Evolutionary conservation across 1,284 basidiomycete species (phyloP).

Genomic region (Volvariella surrecta): DNA sequence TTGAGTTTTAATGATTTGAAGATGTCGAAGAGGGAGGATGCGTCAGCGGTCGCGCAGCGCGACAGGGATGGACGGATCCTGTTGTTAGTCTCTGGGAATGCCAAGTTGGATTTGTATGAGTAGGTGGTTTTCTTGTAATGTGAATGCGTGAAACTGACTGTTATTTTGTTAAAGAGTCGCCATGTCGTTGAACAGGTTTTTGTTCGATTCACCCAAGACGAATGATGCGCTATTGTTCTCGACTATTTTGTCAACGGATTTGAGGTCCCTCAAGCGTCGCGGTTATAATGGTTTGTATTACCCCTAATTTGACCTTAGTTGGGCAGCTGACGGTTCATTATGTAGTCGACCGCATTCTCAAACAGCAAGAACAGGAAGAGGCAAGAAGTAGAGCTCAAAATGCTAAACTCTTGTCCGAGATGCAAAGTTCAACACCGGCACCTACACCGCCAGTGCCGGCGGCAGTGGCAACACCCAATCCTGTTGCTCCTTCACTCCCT

Average conservation of each 20-base stretch:
- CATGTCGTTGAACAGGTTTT: conserved; percentile 64
- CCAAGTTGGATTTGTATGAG: conserved; percentile 90
- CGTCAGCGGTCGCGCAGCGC: conserved; percentile 68
- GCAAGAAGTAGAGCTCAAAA: conserved; percentile 14
- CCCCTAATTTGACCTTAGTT: conserved; percentile 1
- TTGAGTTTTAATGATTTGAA: conserved; percentile 42
- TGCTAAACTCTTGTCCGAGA: conserved; percentile 16
- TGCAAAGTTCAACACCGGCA: no score
- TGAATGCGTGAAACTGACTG: no score
- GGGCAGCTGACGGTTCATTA: conserved; percentile 1
- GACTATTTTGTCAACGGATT: conserved; percentile 88
- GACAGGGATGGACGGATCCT: conserved; percentile 55
- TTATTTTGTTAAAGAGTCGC: conserved; percentile 48
- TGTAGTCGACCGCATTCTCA: conserved; percentile 84
- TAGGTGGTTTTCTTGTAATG: conserved; percentile 29
- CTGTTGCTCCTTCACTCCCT: no score
- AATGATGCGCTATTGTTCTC: conserved; percentile 86
- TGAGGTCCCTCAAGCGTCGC: conserved; percentile 76
- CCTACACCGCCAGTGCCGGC: no score
- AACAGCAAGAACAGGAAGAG: conserved; percentile 66
- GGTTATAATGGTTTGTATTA: conserved; percentile 68
- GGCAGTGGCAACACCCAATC: no score
- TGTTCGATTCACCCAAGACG: conserved; percentile 69
- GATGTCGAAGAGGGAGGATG: conserved; percentile 49
- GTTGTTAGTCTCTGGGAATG: conserved; percentile 67